Conservation (phyloP, 2,329 filamentous ascomycete species). For the Mycosphaerella sp. region DNA sequence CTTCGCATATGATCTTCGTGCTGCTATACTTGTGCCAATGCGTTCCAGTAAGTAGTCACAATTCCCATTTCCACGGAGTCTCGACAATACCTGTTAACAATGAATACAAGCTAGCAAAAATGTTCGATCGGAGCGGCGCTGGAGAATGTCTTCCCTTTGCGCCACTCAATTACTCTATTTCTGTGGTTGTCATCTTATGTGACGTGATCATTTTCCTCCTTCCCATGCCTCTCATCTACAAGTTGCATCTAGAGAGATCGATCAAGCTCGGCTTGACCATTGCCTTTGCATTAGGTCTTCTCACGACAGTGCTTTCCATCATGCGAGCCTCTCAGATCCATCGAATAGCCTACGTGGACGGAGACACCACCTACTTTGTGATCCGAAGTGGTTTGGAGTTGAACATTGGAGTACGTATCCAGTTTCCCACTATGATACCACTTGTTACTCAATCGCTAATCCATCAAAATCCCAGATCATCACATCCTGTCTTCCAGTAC, state of each 20-base stretch:
- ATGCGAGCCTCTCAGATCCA: conserved; percentile 17
- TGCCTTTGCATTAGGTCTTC: conserved; percentile 16
- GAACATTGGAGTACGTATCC: conserved; percentile 15
- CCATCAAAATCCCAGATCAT: conserved; percentile 13
- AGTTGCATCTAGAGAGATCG: conserved; percentile 15
- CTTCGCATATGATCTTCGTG: conserved; percentile 12
- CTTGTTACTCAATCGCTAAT: not conserved
- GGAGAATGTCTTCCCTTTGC: conserved; percentile 88
- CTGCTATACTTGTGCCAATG: conserved; percentile 15
- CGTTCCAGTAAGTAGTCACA: conserved; percentile 8
- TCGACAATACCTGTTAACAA: no score
- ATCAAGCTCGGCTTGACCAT: conserved; percentile 17
- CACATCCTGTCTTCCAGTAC: conserved; percentile 20
- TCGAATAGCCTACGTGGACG: conserved; percentile 16
- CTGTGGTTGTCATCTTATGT: conserved; percentile 14
- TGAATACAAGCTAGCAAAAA: conserved; percentile 10
- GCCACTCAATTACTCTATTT: conserved; percentile 79
- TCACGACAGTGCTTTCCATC: conserved; percentile 17
- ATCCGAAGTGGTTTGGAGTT: conserved; percentile 16
- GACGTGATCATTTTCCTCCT: conserved; percentile 18
- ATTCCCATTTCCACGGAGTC: no score
- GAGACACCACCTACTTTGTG: conserved; percentile 16
- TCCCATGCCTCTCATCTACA: conserved; percentile 17
- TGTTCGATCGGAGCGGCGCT: conserved; percentile 51
- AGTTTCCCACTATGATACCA: no score